Conservation (phyloP, 306 rosid species). For the Glycine tomentella region DNA sequence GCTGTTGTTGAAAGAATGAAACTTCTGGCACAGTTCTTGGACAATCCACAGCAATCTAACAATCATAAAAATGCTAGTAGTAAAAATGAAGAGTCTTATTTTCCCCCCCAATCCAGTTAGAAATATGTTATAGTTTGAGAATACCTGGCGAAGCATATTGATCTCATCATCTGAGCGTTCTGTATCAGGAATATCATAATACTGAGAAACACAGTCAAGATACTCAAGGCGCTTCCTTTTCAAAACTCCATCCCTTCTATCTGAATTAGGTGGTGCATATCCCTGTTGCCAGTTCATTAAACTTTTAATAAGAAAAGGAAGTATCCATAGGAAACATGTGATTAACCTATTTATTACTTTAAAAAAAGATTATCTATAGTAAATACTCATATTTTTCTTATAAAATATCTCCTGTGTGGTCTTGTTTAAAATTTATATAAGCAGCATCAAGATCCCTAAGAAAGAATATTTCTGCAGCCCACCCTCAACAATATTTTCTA, state of each 20-base stretch:
- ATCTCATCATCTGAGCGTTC: constrained; percentile 96
- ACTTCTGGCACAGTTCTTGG: constrained; percentile 98
- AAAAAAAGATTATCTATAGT: constrained; percentile 9
- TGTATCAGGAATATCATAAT: constrained; percentile 83
- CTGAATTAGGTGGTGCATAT: constrained; percentile 99
- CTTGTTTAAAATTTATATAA: constrained; percentile 17
- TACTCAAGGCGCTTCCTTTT: constrained; percentile 94
- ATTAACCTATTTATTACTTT: constrained; percentile 25
- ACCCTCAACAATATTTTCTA: not conserved
- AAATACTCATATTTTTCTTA: constrained; percentile 27
- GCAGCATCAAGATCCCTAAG: constrained; percentile 7
- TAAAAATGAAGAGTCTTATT: constrained; percentile 38
- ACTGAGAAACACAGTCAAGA: constrained; percentile 91
- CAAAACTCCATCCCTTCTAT: constrained; percentile 94
- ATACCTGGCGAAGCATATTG: constrained; percentile 98
- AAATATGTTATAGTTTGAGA: constrained; percentile 27
- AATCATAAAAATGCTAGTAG: constrained; percentile 10
- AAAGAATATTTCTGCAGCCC: constrained; percentile 21
- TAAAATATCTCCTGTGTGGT: constrained; percentile 11
- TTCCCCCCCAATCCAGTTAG: constrained; percentile 26
- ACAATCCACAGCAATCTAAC: constrained; percentile 89
- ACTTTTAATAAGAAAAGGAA: constrained; percentile 58
- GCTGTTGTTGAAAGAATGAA: constrained; percentile 80
- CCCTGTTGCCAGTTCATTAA: constrained; percentile 95
- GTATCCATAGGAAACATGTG: constrained; percentile 33